Percentiles rank a stretch among this genome's conserved stretches.
Conservation (phyloP, 2,329 filamentous ascomycete species). For the Diaporthe vaccinii region DNA sequence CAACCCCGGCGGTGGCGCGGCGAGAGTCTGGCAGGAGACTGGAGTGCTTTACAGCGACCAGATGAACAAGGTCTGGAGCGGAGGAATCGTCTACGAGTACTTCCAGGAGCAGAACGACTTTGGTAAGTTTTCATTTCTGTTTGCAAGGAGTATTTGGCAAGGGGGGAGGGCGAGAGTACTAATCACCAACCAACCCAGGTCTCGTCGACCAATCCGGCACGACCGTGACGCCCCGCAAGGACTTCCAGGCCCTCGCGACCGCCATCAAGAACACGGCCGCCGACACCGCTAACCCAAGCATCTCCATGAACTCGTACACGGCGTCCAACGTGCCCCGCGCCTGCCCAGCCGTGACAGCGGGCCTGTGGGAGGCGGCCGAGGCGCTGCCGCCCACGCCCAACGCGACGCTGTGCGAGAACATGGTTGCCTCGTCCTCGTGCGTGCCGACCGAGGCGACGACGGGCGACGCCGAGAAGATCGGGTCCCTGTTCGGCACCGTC, state of each 20-base stretch:
- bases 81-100: conserved; percentile 99
- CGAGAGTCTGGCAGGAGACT: conserved; percentile 89
- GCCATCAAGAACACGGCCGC: conserved; percentile 79
- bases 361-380: conserved; percentile 79
- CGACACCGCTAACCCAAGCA: conserved; percentile 74
- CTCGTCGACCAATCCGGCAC: conserved; percentile 73
- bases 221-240: conserved; percentile 68
- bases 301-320: conserved; percentile 76
- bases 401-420: conserved; percentile 84
- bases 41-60: conserved; percentile 80
- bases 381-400: conserved; percentile 88
- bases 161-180: neutral
- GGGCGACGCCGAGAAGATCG: conserved; percentile 71
- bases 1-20: conserved; percentile 67
- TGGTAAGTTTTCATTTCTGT: conserved; percentile 1
- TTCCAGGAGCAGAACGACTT: conserved; percentile 87
- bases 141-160: neutral
- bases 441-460: conserved; percentile 72
- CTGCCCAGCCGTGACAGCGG: conserved; percentile 77
- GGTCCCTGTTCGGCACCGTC: conserved; percentile 79
- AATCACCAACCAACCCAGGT: conserved; percentile 57
- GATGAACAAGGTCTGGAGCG: conserved; percentile 92
- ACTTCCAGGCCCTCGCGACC: conserved; percentile 80
- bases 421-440: conserved; percentile 81
- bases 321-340: conserved; percentile 76